Evolutionary conservation across 2,329 filamentous ascomycete genomes (phyloP).

Genomic region (Leptographium galeiforme): DNA sequence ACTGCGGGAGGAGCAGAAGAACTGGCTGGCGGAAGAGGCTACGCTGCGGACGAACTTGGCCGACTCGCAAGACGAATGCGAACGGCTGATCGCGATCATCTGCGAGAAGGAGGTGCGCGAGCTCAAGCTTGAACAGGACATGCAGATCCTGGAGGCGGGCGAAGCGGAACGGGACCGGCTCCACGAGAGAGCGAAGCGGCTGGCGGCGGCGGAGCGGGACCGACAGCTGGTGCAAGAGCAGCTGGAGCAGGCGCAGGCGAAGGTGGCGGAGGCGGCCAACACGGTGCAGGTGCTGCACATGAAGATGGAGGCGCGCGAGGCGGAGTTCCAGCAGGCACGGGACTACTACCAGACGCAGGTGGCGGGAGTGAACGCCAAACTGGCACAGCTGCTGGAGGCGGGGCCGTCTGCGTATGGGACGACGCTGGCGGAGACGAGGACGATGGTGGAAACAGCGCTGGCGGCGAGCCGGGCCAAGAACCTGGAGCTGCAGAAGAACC

Average conservation of each 20-base stretch:
- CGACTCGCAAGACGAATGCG: conserved; percentile 43
- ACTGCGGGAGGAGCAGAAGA: conserved; percentile 57
- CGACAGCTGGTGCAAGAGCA: conserved; percentile 52
- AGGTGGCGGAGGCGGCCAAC: conserved; percentile 43
- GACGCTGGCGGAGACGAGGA: conserved; percentile 19
- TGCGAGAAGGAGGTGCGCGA: conserved; percentile 58
- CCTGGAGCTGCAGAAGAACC: conserved; percentile 38
- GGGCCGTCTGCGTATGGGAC: conserved; percentile 6
- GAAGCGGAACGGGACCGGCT: conserved; percentile 47
- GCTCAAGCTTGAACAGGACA: conserved; percentile 46
- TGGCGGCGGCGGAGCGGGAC: conserved; percentile 48
- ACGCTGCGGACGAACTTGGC: conserved; percentile 44
- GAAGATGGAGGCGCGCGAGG: conserved; percentile 38
- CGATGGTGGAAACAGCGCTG: conserved; percentile 30
- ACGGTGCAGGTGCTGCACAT: conserved; percentile 45
- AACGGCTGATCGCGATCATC: conserved; percentile 51
- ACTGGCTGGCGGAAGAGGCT: conserved; percentile 44
- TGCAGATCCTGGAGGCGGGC: conserved; percentile 48
- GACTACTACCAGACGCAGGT: conserved; percentile 35
- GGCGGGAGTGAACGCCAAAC: conserved; percentile 28
- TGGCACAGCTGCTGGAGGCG: conserved; percentile 24
- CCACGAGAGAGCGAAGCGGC: conserved; percentile 41
- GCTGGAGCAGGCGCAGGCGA: conserved; percentile 41
- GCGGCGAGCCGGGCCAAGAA: conserved; percentile 40
- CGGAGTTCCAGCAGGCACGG: conserved; percentile 30